Conservation (phyloP, 345 rosid genomes). For the Salix purpurea region DNA sequence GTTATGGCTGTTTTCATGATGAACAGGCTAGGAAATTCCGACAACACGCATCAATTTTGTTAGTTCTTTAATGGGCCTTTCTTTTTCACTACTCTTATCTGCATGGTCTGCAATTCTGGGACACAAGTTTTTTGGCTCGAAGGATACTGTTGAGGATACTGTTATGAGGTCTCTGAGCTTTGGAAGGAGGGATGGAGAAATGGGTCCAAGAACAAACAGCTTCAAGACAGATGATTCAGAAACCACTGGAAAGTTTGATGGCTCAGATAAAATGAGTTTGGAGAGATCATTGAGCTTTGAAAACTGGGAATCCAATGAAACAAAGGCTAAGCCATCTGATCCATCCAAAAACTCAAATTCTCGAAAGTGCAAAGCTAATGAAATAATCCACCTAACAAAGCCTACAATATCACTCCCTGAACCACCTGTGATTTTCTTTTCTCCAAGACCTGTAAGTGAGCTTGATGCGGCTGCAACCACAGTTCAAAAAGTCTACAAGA, state of each 20-base stretch:
- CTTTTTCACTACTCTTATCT: conserved; percentile 40
- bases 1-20: background rate
- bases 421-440: conserved; percentile 33
- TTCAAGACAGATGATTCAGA: conserved; percentile 29
- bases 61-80: conserved; percentile 40
- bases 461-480: conserved; percentile 61
- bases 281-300: conserved; percentile 42
- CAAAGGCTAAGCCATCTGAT: conserved; percentile 7
- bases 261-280: conserved; percentile 1
- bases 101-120: conserved; percentile 39
- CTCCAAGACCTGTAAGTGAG: conserved; percentile 57
- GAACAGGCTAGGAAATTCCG: conserved; percentile 4
- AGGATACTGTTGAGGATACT: conserved; percentile 28
- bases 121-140: conserved; percentile 25
- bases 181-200: conserved; percentile 20
- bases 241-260: conserved; percentile 14
- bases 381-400: conserved; percentile 29
- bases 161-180: conserved; percentile 28
- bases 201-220: conserved; percentile 30
- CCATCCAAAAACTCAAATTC: conserved; percentile 5
- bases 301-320: conserved; percentile 27
- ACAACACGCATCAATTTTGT: conserved; percentile 13
- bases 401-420: conserved; percentile 46
- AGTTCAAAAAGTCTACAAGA: conserved; percentile 45
- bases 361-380: conserved; percentile 18